Evolutionary conservation across 2,329 filamentous ascomycete genomes (phyloP).

Genomic region (Trichoderma cornu-damae): DNA sequence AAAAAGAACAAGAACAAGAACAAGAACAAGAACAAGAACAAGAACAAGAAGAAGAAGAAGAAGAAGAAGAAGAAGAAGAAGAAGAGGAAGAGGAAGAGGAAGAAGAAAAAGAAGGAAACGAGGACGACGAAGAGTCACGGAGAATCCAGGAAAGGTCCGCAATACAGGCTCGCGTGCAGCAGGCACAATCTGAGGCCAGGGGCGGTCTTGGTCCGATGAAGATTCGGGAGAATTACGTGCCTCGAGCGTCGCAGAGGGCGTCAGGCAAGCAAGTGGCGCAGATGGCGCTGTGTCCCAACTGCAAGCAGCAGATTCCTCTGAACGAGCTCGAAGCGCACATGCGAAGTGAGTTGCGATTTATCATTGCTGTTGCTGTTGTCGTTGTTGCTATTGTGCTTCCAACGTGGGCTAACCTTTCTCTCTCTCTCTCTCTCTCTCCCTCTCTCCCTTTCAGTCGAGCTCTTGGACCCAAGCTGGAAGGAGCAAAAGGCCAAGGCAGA

Average conservation of each 20-base stretch:
- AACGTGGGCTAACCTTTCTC: neutral
- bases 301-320: conserved; percentile 81
- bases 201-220: conserved; percentile 68
- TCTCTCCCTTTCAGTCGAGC: conserved; percentile 58
- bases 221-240: conserved; percentile 90
- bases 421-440: conserved; percentile 23
- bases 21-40: no score
- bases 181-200: conserved; percentile 72
- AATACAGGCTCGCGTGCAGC: conserved; percentile 60
- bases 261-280: conserved; percentile 60
- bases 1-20: no score
- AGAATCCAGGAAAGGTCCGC: conserved; percentile 60
- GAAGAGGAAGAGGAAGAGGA: no score
- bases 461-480: conserved; percentile 91
- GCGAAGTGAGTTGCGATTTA: conserved; percentile 56
- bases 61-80: no score
- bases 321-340: conserved; percentile 89
- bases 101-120: no score
- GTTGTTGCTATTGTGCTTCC: neutral
- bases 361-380: neutral
- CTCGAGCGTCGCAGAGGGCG: conserved; percentile 68
- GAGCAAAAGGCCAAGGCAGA: conserved; percentile 90
- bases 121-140: conserved; percentile 58
- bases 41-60: no score
- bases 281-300: conserved; percentile 84